Conservation (phyloP, 2,329 filamentous ascomycete species). For the Harringtonia aguacate region DNA sequence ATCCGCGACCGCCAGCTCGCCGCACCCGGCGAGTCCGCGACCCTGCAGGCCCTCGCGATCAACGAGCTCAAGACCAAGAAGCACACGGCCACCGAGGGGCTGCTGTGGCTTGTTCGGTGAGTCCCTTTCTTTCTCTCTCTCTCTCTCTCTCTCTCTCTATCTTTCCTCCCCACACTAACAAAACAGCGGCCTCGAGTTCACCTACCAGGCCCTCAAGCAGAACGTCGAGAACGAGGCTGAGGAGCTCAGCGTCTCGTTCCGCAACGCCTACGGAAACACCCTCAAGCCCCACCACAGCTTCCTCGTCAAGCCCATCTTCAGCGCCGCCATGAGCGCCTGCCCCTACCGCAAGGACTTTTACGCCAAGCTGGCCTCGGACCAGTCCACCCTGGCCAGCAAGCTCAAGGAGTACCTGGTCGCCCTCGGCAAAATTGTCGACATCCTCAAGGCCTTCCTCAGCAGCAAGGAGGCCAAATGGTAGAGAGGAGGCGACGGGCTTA, state of each 20-base stretch:
- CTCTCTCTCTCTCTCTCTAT: not conserved
- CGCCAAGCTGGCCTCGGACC: conserved; percentile 64
- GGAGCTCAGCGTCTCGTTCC: conserved; percentile 82
- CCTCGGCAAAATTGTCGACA: conserved; percentile 67
- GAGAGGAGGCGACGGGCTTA: not conserved
- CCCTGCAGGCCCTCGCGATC: conserved; percentile 70
- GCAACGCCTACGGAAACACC: conserved; percentile 69
- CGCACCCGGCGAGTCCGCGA: conserved; percentile 68
- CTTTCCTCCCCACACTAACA: not conserved
- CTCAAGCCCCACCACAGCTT: conserved; percentile 90
- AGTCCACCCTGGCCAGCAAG: conserved; percentile 50
- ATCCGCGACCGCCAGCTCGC: conserved; percentile 72
- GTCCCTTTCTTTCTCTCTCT: conserved; percentile 11
- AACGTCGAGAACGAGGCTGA: conserved; percentile 59
- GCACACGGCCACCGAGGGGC: conserved; percentile 77
- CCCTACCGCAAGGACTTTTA: conserved; percentile 95
- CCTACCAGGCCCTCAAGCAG: conserved; percentile 67
- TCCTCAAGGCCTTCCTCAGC: conserved; percentile 52
- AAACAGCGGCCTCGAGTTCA: conserved; percentile 83
- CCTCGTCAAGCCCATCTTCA: conserved; percentile 85
- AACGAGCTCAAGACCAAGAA: conserved; percentile 88
- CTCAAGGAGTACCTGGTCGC: conserved; percentile 64
- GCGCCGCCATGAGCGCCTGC: conserved; percentile 81
- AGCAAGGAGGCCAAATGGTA: conserved; percentile 50
- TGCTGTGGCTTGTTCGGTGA: conserved; percentile 84